Evolutionary conservation across 495 filamentous ascomycete species (phyloP).

Genomic region (Aspergillus kassunensis): DNA sequence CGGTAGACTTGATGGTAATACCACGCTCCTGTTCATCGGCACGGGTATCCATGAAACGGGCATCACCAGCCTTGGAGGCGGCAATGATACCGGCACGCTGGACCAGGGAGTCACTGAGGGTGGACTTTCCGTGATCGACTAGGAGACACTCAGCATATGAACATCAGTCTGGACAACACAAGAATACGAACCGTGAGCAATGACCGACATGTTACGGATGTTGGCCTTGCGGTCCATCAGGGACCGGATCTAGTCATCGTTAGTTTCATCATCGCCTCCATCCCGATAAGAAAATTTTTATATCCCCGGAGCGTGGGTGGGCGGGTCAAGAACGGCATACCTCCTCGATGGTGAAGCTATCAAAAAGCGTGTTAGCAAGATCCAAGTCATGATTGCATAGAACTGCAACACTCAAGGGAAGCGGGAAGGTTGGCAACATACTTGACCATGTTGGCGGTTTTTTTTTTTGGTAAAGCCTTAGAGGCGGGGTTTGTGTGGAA

Average conservation of each 20-base stretch:
- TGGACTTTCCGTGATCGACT: slow-evolving; percentile 99
- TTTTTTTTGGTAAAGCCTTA: slow-evolving; percentile 48
- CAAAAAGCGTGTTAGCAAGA: slow-evolving; percentile 26
- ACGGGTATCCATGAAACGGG: slow-evolving; percentile 94
- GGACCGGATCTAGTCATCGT: slow-evolving; percentile 62
- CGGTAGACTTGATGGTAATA: slow-evolving; percentile 99
- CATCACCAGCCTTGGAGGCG: slow-evolving; percentile 92
- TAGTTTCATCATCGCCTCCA: slow-evolving; percentile 5
- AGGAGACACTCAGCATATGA: slow-evolving; percentile 1
- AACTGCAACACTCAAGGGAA: background rate
- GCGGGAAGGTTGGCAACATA: slow-evolving; percentile 55
- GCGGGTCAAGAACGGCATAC: slow-evolving; percentile 38
- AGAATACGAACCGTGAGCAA: slow-evolving; percentile 80
- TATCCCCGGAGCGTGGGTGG: background rate
- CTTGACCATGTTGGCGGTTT: slow-evolving; percentile 98
- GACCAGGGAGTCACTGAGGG: slow-evolving; percentile 96
- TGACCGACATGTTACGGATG: slow-evolving; percentile 99
- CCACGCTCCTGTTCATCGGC: slow-evolving; percentile 97
- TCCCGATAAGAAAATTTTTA: background rate
- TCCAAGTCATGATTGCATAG: background rate
- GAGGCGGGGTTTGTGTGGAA: slow-evolving; percentile 35
- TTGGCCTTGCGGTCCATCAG: slow-evolving; percentile 98
- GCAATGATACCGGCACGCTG: slow-evolving; percentile 99
- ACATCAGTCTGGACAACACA: too few species aligned
- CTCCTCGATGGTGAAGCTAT: slow-evolving; percentile 98